Evolutionary conservation across 2,329 filamentous ascomycete species (phyloP).

Genomic region (Aschersonia sp.): DNA sequence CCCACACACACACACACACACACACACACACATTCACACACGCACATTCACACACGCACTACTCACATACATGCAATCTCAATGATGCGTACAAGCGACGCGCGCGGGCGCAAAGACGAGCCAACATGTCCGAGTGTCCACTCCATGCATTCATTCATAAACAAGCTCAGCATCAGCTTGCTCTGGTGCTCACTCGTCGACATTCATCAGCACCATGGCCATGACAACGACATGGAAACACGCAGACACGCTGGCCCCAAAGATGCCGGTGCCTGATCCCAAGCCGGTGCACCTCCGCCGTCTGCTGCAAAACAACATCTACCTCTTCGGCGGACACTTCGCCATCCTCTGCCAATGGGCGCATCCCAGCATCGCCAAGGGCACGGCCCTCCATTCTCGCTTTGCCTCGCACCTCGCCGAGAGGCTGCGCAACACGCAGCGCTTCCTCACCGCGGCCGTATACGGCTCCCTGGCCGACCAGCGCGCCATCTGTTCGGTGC

Average conservation of each 20-base stretch:
- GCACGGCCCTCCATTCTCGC: constrained; percentile 21
- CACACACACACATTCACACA: no score
- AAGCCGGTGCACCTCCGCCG: constrained; percentile 8
- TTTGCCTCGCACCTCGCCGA: constrained; percentile 20
- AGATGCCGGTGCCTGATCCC: constrained; percentile 8
- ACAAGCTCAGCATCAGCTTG: no score
- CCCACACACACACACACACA: no score
- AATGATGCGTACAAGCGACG: no score
- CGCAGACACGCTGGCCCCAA: background rate
- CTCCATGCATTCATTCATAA: no score
- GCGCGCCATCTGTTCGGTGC: constrained; percentile 18
- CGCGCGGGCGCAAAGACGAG: no score
- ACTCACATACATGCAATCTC: no score
- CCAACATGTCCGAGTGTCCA: no score
- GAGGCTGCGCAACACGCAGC: constrained; percentile 21
- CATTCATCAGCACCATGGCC: no score
- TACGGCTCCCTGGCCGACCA: constrained; percentile 19
- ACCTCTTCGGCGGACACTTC: constrained; percentile 9
- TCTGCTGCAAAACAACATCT: constrained; percentile 8
- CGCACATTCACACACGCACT: no score
- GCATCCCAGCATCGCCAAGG: constrained; percentile 20
- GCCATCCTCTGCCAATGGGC: constrained; percentile 25
- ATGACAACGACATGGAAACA: no score
- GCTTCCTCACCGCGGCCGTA: constrained; percentile 23
- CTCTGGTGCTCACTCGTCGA: no score